These are phyloP conservation scores for Marasmius tenuissimus DNA, from an alignment of 1,284 basidiomycete species.

Conservation along the genomic window DNA sequence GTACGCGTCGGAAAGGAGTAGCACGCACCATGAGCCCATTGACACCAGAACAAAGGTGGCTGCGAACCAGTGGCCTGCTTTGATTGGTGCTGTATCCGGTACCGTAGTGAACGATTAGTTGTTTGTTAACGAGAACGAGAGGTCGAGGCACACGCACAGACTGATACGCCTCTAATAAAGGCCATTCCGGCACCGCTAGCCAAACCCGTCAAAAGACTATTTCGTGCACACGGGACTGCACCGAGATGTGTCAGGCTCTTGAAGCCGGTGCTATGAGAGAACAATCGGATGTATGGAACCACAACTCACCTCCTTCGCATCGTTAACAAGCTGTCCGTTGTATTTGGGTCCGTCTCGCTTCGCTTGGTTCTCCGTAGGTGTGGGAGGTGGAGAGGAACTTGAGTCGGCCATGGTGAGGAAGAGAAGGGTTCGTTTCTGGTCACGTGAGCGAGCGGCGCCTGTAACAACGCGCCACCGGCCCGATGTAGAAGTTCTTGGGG, in stretches of 20 bases:
- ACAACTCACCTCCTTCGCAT: conserved; percentile 1
- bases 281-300: not conserved
- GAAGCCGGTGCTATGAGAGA: not conserved
- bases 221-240: conserved; percentile 32
- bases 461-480: not conserved
- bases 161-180: conserved; percentile 40
- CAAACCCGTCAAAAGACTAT: conserved; percentile 15
- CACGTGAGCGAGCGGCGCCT: not conserved
- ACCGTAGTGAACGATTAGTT: not conserved
- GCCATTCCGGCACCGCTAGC: conserved; percentile 28
- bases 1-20: not conserved
- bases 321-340: not conserved
- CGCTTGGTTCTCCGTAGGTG: not conserved
- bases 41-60: conserved; percentile 43
- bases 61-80: conserved; percentile 48
- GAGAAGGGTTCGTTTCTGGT: not conserved
- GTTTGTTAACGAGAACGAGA: not conserved
- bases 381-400: not conserved
- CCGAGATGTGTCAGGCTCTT: conserved; percentile 11
- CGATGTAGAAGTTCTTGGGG: too few relatives aligned
- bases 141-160: conserved; percentile 29
- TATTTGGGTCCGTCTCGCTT: not conserved
- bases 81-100: conserved; percentile 34
- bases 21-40: conserved; percentile 41
- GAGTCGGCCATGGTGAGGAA: not conserved